Conservation (phyloP, 345 rosid genomes). For the Eucalyptus regnans region DNA sequence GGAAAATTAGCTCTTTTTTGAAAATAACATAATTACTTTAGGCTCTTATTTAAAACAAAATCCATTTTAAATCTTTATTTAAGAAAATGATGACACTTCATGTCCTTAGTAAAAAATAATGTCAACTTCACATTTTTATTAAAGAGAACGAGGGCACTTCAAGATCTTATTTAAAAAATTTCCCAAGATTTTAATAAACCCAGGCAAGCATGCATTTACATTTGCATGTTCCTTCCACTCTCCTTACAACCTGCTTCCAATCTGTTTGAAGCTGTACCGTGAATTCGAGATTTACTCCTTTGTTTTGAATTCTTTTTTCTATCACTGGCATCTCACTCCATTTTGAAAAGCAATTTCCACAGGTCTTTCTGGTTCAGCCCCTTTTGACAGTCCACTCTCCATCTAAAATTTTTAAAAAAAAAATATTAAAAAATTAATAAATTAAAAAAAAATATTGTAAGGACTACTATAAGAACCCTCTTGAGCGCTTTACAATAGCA, state of each 20-base stretch:
- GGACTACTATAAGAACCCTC: background rate
- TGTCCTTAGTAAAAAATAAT: too few relatives aligned
- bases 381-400: background rate
- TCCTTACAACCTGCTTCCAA: background rate
- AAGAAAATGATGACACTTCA: too few relatives aligned
- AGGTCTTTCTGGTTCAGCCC: background rate
- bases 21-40: fast-evolving
- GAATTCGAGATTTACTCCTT: background rate
- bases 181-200: background rate
- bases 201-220: background rate
- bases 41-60: too few relatives aligned
- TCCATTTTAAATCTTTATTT: fast-evolving
- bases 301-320: background rate
- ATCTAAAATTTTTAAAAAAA: background rate
- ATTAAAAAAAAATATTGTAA: background rate
- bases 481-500: background rate
- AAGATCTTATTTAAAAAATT: fast-evolving
- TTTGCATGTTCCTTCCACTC: background rate
- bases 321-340: background rate
- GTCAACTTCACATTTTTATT: too few relatives aligned
- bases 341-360: background rate
- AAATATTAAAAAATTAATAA: background rate
- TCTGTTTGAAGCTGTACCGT: background rate
- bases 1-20: too few relatives aligned
- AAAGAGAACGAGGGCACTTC: too few relatives aligned